Percentiles rank a stretch among this genome's conserved stretches.
These are phyloP conservation scores for Acacia crassicarpa DNA, from an alignment of 306 rosid genomes.

Conservation along the genomic window DNA sequence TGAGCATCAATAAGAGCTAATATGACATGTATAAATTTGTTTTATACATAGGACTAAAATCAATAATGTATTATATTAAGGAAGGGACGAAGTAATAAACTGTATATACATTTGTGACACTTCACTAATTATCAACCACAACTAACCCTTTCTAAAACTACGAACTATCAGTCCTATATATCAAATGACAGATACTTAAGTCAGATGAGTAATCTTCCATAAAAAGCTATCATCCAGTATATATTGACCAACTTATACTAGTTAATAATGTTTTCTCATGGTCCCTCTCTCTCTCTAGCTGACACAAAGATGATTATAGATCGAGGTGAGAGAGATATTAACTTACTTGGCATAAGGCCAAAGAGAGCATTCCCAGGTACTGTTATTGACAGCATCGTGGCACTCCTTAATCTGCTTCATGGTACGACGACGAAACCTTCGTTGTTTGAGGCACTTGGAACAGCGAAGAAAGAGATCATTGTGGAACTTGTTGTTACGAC, in stretches of 20 bases:
- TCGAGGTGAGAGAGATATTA: background rate
- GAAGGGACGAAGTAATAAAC: background rate
- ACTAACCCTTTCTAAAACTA: background rate
- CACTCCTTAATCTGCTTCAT: constrained; percentile 22
- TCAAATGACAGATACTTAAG: too few relatives aligned
- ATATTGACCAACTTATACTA: background rate
- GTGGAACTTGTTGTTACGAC: constrained; percentile 33
- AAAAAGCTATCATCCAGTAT: too few relatives aligned
- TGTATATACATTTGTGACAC: background rate
- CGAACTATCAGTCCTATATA: background rate
- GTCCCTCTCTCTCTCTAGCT: too few relatives aligned
- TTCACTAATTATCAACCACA: background rate
- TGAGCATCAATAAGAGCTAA: too few relatives aligned
- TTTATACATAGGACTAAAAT: too few relatives aligned
- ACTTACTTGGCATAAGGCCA: constrained; percentile 30
- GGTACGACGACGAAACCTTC: constrained; percentile 40
- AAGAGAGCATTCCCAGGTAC: constrained; percentile 44
- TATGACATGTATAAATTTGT: too few relatives aligned
- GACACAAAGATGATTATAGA: background rate
- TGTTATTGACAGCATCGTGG: constrained; percentile 34
- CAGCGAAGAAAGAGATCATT: constrained; percentile 48
- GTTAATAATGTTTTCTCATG: too few relatives aligned
- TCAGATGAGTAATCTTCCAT: too few relatives aligned
- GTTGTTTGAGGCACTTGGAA: constrained; percentile 34
- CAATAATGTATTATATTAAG: too few relatives aligned